Conservation (phyloP, 345 rosid species). For the Eucalyptus leucophloia region DNA sequence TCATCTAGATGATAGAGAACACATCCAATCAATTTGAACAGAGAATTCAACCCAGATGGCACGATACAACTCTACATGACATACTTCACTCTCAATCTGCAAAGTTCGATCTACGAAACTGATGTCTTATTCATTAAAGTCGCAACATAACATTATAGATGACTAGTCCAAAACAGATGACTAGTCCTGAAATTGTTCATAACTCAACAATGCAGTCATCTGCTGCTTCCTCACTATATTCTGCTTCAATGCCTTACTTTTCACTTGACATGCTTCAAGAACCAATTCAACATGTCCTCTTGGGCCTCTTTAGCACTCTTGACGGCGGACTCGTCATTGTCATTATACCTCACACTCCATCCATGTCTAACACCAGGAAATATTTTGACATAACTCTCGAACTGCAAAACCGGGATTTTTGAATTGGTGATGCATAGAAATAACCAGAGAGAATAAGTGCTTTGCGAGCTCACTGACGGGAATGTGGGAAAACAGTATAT, state of each 20-base stretch:
- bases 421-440: not conserved
- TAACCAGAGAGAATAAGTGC: not conserved
- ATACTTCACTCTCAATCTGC: not conserved
- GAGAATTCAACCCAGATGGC: not conserved
- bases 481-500: not conserved
- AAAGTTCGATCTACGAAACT: not conserved
- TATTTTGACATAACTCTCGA: constrained; percentile 30
- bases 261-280: not conserved
- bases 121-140: not conserved
- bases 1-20: not conserved
- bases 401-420: not conserved
- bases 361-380: constrained; percentile 46
- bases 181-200: not conserved
- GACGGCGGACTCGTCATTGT: constrained; percentile 6
- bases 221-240: not conserved
- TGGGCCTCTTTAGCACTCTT: not conserved
- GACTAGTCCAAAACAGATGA: not conserved
- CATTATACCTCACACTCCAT: constrained; percentile 50
- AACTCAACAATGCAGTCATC: not conserved
- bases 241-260: not conserved
- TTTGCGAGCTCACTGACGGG: not conserved
- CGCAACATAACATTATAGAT: not conserved
- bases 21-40: not conserved
- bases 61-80: not conserved
- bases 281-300: not conserved